Conservation (phyloP, 1,139 yeast species). For the Sugiyamaella novakii region DNA sequence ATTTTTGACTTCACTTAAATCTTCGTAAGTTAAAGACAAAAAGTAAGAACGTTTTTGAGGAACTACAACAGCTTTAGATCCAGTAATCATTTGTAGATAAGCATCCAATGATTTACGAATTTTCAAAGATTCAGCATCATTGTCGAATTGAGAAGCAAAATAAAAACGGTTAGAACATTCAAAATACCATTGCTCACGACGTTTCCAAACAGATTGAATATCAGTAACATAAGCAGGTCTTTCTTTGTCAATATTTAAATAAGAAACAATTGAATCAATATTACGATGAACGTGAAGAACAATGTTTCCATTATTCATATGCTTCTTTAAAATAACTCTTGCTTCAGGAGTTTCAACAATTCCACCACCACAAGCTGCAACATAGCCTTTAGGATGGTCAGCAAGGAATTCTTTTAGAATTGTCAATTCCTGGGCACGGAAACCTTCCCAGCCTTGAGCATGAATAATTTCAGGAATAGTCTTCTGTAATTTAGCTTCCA, state of each 20-base stretch:
- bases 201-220: conserved; percentile 76
- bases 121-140: conserved; percentile 55
- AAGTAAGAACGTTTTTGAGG: conserved; percentile 66
- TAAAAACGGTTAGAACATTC: conserved; percentile 79
- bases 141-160: conserved; percentile 72
- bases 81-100: conserved; percentile 66
- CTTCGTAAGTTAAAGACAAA: conserved; percentile 67
- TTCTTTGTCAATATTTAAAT: conserved; percentile 71
- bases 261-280: conserved; percentile 74
- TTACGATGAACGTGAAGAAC: conserved; percentile 92
- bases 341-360: conserved; percentile 78
- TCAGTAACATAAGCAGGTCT: conserved; percentile 83
- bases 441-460: conserved; percentile 80
- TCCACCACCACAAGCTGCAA: conserved; percentile 96
- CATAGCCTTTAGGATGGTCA: conserved; percentile 57
- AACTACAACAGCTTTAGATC: conserved; percentile 47
- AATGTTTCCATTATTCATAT: conserved; percentile 61
- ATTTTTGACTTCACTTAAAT: conserved; percentile 44
- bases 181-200: conserved; percentile 77
- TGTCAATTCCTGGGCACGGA: conserved; percentile 68
- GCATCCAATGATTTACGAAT: conserved; percentile 61
- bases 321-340: conserved; percentile 60
- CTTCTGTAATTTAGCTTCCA: conserved; percentile 58
- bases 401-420: conserved; percentile 57
- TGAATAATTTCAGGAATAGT: conserved; percentile 70